Evolutionary conservation across 441 rosid genomes (phyloP).

Genomic region (California macrophylla): DNA sequence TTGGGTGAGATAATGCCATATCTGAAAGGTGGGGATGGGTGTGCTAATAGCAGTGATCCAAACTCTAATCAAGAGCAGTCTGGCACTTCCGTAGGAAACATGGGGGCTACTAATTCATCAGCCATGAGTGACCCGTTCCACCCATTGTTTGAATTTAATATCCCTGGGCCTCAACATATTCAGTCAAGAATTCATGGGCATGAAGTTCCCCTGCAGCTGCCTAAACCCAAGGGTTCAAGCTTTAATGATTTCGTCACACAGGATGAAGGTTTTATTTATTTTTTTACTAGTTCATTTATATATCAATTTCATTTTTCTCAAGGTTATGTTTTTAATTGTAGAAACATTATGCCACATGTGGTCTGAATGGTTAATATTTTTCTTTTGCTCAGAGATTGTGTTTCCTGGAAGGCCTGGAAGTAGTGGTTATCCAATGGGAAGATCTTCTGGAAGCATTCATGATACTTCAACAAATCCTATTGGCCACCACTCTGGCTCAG

Average conservation of each 20-base stretch:
- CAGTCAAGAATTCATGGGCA: slow-evolving; percentile 31
- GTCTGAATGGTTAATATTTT: neutral
- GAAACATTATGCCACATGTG: neutral
- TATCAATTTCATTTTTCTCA: slow-evolving; percentile 3
- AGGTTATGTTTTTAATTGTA: neutral
- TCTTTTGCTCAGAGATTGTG: slow-evolving; percentile 42
- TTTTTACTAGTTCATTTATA: slow-evolving; percentile 4
- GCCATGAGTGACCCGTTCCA: slow-evolving; percentile 18
- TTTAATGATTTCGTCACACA: slow-evolving; percentile 43
- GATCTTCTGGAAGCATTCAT: slow-evolving; percentile 31
- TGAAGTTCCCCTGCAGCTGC: slow-evolving; percentile 30
- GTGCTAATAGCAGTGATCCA: slow-evolving; percentile 16
- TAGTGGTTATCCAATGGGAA: slow-evolving; percentile 32
- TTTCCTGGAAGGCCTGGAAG: slow-evolving; percentile 65
- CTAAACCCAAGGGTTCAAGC: slow-evolving; percentile 29
- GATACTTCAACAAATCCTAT: slow-evolving; percentile 24
- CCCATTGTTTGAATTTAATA: slow-evolving; percentile 25
- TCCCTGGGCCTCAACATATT: slow-evolving; percentile 26
- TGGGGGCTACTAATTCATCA: slow-evolving; percentile 29
- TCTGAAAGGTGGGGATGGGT: slow-evolving; percentile 24
- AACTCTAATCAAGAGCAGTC: slow-evolving; percentile 30
- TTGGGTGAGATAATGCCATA: slow-evolving; percentile 50
- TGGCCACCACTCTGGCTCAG: slow-evolving; percentile 31
- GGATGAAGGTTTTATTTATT: slow-evolving; percentile 50
- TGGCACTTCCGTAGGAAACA: slow-evolving; percentile 26